These are phyloP conservation scores for Letharia lupina DNA, from an alignment of 495 filamentous ascomycete genomes.

Conservation along the genomic window DNA sequence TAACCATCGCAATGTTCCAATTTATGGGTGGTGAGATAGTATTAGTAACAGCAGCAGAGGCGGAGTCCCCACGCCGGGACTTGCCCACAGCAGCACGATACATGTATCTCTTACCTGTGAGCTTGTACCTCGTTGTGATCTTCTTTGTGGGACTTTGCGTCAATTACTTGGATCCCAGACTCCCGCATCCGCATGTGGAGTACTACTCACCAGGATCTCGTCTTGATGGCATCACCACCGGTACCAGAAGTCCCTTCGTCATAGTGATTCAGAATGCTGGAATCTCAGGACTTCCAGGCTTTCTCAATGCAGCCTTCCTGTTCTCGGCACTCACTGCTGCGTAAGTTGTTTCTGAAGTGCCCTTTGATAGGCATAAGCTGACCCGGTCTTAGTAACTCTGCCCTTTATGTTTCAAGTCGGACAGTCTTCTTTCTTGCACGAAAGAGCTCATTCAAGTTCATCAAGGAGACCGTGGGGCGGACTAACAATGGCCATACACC, in stretches of 20 bases:
- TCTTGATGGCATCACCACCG: slow-evolving; percentile 17
- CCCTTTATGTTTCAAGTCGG: slow-evolving; percentile 37
- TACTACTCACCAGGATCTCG: slow-evolving; percentile 17
- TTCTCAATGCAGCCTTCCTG: slow-evolving; percentile 29
- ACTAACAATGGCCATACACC: slow-evolving; percentile 37
- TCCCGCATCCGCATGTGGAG: slow-evolving; percentile 27
- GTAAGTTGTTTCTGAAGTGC: slow-evolving; percentile 7
- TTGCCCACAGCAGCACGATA: slow-evolving; percentile 25
- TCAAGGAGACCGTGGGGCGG: slow-evolving; percentile 30
- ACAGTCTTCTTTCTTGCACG: slow-evolving; percentile 35
- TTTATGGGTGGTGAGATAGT: slow-evolving; percentile 40
- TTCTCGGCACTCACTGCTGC: slow-evolving; percentile 27
- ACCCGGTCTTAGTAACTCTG: slow-evolving; percentile 28
- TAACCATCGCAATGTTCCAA: slow-evolving; percentile 36
- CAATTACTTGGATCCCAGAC: slow-evolving; percentile 26
- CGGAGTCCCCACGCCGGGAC: slow-evolving; percentile 28
- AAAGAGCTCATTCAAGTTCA: slow-evolving; percentile 26
- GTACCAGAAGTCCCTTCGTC: slow-evolving; percentile 30
- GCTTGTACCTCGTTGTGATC: slow-evolving; percentile 27
- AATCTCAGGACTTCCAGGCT: slow-evolving; percentile 23
- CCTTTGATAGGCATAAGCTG: slow-evolving; percentile 6
- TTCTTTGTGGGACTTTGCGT: slow-evolving; percentile 30
- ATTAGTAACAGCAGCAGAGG: slow-evolving; percentile 37
- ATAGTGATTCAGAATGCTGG: slow-evolving; percentile 25
- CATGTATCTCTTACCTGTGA: slow-evolving; percentile 27